Conservation (phyloP, 306 rosid genomes). For the Prunus mongolica region DNA sequence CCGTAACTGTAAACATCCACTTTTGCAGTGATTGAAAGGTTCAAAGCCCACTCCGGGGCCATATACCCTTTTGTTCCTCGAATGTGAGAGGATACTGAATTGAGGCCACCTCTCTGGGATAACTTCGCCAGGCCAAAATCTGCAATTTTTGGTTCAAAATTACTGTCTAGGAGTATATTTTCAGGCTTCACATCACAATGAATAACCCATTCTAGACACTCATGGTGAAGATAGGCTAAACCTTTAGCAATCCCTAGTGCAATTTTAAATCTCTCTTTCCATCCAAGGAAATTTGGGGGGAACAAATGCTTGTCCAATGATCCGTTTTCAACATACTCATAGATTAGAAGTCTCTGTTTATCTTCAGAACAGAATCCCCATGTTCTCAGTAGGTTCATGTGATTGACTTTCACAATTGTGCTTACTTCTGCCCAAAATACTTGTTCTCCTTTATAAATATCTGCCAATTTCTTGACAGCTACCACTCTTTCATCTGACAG, state of each 20-base stretch:
- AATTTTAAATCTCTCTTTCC: constrained; percentile 30
- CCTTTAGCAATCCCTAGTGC: constrained; percentile 37
- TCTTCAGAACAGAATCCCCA: constrained; percentile 47
- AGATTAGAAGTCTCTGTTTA: constrained; percentile 40
- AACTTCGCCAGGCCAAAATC: constrained; percentile 47
- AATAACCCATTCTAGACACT: constrained; percentile 48
- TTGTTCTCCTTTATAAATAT: constrained; percentile 29
- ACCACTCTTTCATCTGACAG: constrained; percentile 20
- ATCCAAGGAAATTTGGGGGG: constrained; percentile 19
- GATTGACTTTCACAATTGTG: constrained; percentile 39
- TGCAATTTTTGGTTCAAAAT: constrained; percentile 49
- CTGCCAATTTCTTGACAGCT: constrained; percentile 33
- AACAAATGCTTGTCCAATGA: constrained; percentile 26
- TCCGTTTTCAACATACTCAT: constrained; percentile 41
- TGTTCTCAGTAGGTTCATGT: constrained; percentile 41
- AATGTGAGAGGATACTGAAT: constrained; percentile 12
- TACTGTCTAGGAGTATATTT: constrained; percentile 40
- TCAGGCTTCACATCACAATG: constrained; percentile 61
- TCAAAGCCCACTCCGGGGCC: constrained; percentile 59
- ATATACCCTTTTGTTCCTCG: constrained; percentile 48
- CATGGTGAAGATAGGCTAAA: constrained; percentile 44
- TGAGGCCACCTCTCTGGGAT: constrained; percentile 19
- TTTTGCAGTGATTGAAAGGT: constrained; percentile 40
- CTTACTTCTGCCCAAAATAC: constrained; percentile 48
- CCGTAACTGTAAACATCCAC: constrained; percentile 57